Conservation (phyloP, 1,139 yeast species). For the Kodamaea arcana region DNA sequence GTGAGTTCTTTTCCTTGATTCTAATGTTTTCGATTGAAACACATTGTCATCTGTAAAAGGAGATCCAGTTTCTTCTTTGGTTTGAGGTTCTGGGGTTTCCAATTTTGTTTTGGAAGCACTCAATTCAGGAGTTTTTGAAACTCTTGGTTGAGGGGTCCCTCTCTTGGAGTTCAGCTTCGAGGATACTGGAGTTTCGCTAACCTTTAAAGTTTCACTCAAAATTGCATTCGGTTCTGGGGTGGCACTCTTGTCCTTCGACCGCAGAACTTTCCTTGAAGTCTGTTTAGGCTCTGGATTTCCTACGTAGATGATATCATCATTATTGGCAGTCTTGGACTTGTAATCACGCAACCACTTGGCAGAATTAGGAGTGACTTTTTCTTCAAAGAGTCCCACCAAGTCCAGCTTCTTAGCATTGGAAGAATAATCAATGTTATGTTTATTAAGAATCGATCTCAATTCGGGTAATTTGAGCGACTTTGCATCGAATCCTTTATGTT, state of each 20-base stretch:
- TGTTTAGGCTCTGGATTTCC: neutral
- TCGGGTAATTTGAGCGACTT: constrained; percentile 57
- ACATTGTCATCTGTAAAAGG: constrained; percentile 37
- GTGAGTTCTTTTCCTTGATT: constrained; percentile 15
- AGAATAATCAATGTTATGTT: constrained; percentile 53
- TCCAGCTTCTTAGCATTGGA: constrained; percentile 62
- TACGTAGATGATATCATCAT: constrained; percentile 10
- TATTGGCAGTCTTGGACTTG: constrained; percentile 2
- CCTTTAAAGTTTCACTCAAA: neutral
- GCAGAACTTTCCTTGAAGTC: no score
- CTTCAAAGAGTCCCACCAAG: constrained; percentile 50
- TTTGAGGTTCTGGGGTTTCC: neutral
- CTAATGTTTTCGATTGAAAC: constrained; percentile 23
- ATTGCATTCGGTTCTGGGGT: no score
- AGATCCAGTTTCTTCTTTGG: constrained; percentile 12
- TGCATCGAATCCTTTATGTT: constrained; percentile 56
- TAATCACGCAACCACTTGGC: constrained; percentile 25
- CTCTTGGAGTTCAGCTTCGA: neutral
- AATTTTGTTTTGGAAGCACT: no score
- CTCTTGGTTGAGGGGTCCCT: neutral
- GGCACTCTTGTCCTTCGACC: no score
- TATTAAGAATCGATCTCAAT: constrained; percentile 56
- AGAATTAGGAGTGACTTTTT: constrained; percentile 42
- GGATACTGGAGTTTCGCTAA: neutral
- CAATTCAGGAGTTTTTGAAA: neutral